These are phyloP conservation scores for Phytopythium oedochilum DNA, from an alignment of 352 stramenopile species.

Conservation along the genomic window DNA sequence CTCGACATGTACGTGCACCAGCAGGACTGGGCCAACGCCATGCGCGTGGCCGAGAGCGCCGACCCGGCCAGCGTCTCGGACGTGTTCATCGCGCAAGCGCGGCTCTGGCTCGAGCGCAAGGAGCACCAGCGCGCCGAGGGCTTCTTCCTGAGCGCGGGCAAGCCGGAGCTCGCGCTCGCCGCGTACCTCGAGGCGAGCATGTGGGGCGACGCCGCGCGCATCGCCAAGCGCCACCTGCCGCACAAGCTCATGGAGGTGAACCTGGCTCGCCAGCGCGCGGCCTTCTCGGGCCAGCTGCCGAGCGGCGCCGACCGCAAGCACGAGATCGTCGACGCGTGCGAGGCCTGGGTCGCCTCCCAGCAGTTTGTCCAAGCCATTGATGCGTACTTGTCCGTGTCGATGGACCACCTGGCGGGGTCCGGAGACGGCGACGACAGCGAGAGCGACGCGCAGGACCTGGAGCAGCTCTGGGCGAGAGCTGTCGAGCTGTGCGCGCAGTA, in stretches of 20 bases:
- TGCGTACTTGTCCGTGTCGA: slow-evolving; percentile 83
- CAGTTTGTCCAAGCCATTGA: slow-evolving; percentile 92
- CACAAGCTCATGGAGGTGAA: slow-evolving; percentile 92
- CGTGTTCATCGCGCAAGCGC: slow-evolving; percentile 90
- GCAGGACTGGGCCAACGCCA: slow-evolving; percentile 89
- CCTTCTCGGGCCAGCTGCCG: slow-evolving; percentile 45
- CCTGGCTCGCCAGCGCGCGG: slow-evolving; percentile 73
- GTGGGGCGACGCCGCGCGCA: slow-evolving; percentile 87
- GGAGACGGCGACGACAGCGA: not conserved
- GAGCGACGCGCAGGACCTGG: slow-evolving; percentile 61
- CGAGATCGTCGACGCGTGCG: slow-evolving; percentile 79
- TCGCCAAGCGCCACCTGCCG: slow-evolving; percentile 89
- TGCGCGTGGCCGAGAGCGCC: slow-evolving; percentile 89
- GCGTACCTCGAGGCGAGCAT: slow-evolving; percentile 82
- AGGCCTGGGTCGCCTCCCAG: slow-evolving; percentile 85
- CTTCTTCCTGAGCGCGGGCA: slow-evolving; percentile 90
- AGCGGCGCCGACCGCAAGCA: slow-evolving; percentile 67
- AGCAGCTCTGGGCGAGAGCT: slow-evolving; percentile 88
- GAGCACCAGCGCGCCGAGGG: slow-evolving; percentile 83
- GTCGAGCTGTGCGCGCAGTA: slow-evolving; percentile 88
- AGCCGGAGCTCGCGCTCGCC: slow-evolving; percentile 88
- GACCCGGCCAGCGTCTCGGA: slow-evolving; percentile 87
- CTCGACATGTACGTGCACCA: slow-evolving; percentile 97
- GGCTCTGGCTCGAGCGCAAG: slow-evolving; percentile 80
- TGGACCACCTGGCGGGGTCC: slow-evolving; percentile 41